Base-by-base conservation (phyloP, 1,284 basidiomycete genomes). In the Butyriboletus appendiculatus region DNA sequence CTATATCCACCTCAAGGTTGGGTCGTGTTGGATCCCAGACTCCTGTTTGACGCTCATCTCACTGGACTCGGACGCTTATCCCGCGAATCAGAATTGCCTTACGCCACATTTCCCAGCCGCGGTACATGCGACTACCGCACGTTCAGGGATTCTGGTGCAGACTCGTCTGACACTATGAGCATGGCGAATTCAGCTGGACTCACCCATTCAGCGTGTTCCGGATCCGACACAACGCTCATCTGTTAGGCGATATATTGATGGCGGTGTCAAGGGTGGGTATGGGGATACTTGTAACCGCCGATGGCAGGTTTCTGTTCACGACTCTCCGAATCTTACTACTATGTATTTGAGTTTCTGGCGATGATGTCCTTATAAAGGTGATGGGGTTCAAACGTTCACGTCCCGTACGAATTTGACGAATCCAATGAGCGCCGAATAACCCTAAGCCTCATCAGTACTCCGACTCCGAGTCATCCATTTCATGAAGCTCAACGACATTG, bases 1-100 rank as follows among this genome's bases (percentile, higher is more conserved):
- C 62, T 68, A 62, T 66, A 62, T 61, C 37, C 30, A 33, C 61
- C 55, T 51, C 53, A 45, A 60, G 63, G 65, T 33, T 45, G 32
- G n/a, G 34, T 56, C 50, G 46, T 62, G 62, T 54, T 41, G 22
- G 3, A 38, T 34, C 28, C 30, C 15, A 15, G n/a, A 18, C 22
- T 33, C 24, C 39, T 26, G 40, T 44, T 53, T 54, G 47, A 55
- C 65, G 53, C 53, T 50, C 63, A 53, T 55, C 8, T 22, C 38
- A 2, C 1, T 26, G 9, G 43, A 14, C 4, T 34, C 5, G 45
- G 47, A 26, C 22, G 58, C n/a, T 22, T 8, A 26, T n/a, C 22
- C 24, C 15, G 40, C 28, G 47, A 45, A 50, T 42, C 45, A 45
- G 34, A 48, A 26, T 45, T 4, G 22, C 8, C n/a, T 50, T 46